Base-by-base conservation (phyloP, 2,329 filamentous ascomycete genomes). In the Fusarium musae region DNA sequence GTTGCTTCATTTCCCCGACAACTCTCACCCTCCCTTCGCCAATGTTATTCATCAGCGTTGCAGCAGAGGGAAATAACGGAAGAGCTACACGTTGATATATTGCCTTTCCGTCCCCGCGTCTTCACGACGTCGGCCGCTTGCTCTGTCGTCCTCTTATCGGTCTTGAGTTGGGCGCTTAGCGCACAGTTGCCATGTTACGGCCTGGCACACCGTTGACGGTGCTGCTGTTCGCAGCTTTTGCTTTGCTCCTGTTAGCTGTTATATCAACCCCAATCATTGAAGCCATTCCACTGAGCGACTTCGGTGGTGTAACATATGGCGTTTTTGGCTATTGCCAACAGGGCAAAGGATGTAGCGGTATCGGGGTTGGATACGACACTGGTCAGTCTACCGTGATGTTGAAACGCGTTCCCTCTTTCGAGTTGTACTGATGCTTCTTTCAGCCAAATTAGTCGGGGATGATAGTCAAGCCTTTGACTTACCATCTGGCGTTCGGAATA, bases 251-350 rank as follows among this genome's bases (percentile, higher is more conserved):
- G 52, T 87, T 99, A 43, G 93, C 95, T 52, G 93, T 95, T 43
- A 85, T 99, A n/a, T 97, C 96, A 3, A 95, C 94, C 1, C 96
- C 96, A 23, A 91, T 99, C 75, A 92, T 98, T 80, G 91, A 93
- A 79, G 88, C 87, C 32, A 97, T 99, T 52, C 94, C 95, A 15
- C 87, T 99, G 46, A 95, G 93, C 42, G 91, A 90, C 59, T 96
- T 91, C 79, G 84, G 91, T 46, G 91, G 92, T 77, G 90, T 93
- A 76, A 91, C 91, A 75, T 98, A 97, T 85, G 96, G 96, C 54
- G 95, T 98, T 54, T 96, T 98, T 85, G 96, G 96, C 32, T 97
- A 90, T 78, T 99, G 96, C 83, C 87, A 90, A 73, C 85, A 84
- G 47, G 72, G 75, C 43, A 82, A 85, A 68, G 80, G 83, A 66